These are phyloP conservation scores for Colletotrichum karsti DNA, from an alignment of 2,329 filamentous ascomycete species.

Conservation along the genomic window DNA sequence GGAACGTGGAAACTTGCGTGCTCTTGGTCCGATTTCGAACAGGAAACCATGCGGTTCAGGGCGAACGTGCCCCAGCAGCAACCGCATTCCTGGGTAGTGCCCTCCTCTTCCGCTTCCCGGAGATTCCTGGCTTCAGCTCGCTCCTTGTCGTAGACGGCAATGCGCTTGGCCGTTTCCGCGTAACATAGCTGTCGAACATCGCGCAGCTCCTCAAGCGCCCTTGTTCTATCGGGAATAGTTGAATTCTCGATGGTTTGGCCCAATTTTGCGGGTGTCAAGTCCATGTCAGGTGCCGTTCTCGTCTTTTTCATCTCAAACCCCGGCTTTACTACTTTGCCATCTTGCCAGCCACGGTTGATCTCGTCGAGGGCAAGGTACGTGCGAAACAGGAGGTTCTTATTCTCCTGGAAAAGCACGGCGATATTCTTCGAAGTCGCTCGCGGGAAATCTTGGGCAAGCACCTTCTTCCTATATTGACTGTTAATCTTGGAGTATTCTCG, in stretches of 20 bases:
- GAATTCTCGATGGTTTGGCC: slow-evolving; percentile 31
- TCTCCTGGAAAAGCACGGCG: slow-evolving; percentile 29
- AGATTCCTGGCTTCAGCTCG: slow-evolving; percentile 50
- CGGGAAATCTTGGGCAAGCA: slow-evolving; percentile 47
- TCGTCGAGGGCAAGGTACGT: slow-evolving; percentile 44
- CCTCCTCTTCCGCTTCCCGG: slow-evolving; percentile 50
- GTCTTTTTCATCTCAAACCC: slow-evolving; percentile 39
- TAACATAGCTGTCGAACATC: slow-evolving; percentile 42
- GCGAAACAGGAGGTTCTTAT: slow-evolving; percentile 41
- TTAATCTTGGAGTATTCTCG: neutral
- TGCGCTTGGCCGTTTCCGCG: slow-evolving; percentile 33
- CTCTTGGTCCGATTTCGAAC: slow-evolving; percentile 57
- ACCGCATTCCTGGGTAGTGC: slow-evolving; percentile 71
- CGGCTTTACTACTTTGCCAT: slow-evolving; percentile 15
- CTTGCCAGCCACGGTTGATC: neutral
- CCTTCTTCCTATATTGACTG: slow-evolving; percentile 11
- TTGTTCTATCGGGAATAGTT: slow-evolving; percentile 30
- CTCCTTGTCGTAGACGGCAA: slow-evolving; percentile 37
- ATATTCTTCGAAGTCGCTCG: slow-evolving; percentile 38
- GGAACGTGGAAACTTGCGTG: slow-evolving; percentile 52
- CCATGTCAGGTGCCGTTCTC: slow-evolving; percentile 24
- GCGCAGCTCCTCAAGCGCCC: slow-evolving; percentile 48
- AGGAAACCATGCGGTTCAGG: slow-evolving; percentile 74
- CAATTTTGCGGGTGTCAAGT: slow-evolving; percentile 31
- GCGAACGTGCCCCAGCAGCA: slow-evolving; percentile 78